Base-by-base conservation (phyloP, 495 filamentous ascomycete genomes). In the Neurospora discreta region DNA sequence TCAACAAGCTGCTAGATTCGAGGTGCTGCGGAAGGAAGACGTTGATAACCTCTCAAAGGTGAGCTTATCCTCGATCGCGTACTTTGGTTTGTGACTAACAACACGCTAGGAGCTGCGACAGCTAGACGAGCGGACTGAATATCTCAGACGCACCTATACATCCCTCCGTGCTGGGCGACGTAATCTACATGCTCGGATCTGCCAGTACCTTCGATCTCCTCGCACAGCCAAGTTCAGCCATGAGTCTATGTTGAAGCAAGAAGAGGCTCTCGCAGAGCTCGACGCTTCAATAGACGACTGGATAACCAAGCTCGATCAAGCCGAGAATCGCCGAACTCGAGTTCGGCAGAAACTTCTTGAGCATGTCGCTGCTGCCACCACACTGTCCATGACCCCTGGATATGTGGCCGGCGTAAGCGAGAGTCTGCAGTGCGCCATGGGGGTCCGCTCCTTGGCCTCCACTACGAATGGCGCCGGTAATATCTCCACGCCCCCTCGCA, bases 291-390 rank as follows among this genome's bases (percentile, higher is more conserved):
- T 93, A 73, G 91, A 93, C 74, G 89, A 91, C 74, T 93, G 91
- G 89, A 85, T 91, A 38, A 80, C 72, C 73, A 93, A 92, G 77
- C 86, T 92, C 5, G 91, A 92, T 74, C 86, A 89, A 71, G 90
- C 89, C n/a, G 91, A 93, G 81, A 91, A 92, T 75, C 83, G 90
- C 74, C 86, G 90, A 33, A 87, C 86, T 16, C 83, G 88, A 39
- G 85, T 93, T 33, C 86, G 89, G n/a, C 89, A 92, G 77, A 93
- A 92, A 82, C 83, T 93, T 3, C 85, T 93, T 3, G 90, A 93
- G 78, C 91, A 93, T 77, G 85, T 91, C 42, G 89, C 90, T 46
- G 90, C 89, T 33, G 88, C 89, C 11, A 77, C 80, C 70, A 84
- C 81, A 8, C 81, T 86, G n/a, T 68, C 71, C 9, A 26, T 75